A percentile compares a stretch with the other conserved stretches of the same genome.
Conservation (phyloP, 1,139 yeast genomes). For the Blastobotrys apis region DNA sequence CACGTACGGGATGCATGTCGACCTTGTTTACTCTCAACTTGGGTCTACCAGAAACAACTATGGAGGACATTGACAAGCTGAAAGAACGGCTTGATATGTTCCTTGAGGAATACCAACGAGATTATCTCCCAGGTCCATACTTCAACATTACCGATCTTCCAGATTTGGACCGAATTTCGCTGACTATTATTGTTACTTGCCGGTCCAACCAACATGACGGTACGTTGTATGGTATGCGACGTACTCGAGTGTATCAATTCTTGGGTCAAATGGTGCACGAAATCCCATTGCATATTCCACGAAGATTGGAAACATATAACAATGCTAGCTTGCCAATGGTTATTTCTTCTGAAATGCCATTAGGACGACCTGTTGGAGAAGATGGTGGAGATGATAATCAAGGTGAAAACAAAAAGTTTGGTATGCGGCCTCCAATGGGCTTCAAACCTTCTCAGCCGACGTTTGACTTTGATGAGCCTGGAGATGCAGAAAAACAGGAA, state of each 20-base stretch:
- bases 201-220: slow-evolving; percentile 37
- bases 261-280: slow-evolving; percentile 33
- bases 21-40: slow-evolving; percentile 28
- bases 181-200: slow-evolving; percentile 32
- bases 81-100: slow-evolving; percentile 32
- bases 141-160: slow-evolving; percentile 34
- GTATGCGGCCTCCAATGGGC: slow-evolving; percentile 3
- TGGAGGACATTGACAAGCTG: slow-evolving; percentile 35
- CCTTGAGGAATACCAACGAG: slow-evolving; percentile 35
- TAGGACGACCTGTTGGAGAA: slow-evolving; percentile 9
- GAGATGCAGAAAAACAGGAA: neutral
- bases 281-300: slow-evolving; percentile 36
- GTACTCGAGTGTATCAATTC: slow-evolving; percentile 32
- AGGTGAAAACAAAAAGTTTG: neutral
- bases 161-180: slow-evolving; percentile 35
- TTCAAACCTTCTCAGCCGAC: neutral
- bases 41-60: slow-evolving; percentile 39
- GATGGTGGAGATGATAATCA: slow-evolving; percentile 1
- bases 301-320: slow-evolving; percentile 34
- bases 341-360: slow-evolving; percentile 12
- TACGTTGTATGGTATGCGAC: slow-evolving; percentile 30
- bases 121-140: slow-evolving; percentile 35
- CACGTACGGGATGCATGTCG: slow-evolving; percentile 37
- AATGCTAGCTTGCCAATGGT: slow-evolving; percentile 36
- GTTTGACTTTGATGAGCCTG: slow-evolving; percentile 6